Evolutionary conservation across 2,329 filamentous ascomycete genomes (phyloP), one percentile per base, ranked within the genome.

Genomic region (Fusarium avenaceum): DNA sequence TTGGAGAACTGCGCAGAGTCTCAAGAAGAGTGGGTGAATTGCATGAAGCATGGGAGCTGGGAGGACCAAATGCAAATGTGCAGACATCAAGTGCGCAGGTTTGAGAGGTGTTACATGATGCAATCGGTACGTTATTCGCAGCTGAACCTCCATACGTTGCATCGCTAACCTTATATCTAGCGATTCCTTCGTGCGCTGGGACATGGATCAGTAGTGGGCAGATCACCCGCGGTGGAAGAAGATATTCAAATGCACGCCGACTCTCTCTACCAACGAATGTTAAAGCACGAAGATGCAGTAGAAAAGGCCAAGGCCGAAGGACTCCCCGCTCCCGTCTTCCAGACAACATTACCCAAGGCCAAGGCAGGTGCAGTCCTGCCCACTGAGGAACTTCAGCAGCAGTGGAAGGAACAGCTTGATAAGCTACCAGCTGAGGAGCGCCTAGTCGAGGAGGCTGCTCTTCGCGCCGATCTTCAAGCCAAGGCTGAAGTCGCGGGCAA

Each of bases 171-270:
- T n/a, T 17, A 7, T 22, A 8, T 13, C 20, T 66, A 94, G 87
- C 91, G 95, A 78, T 94, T 99, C 72, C 82, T 99, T 28, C 94
- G 95, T 79, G 94, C 94, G 2, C 81, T 99, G 19, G 96, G 96
- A 6, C 98, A 97, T 77, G 86, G 96, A 33, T 87, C 88, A 9
- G 88, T 87, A 26, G 83, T 87, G 65, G 87, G 91, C 44, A 87
- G 89, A 22, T 82, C 90, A 10, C 81, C 85, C 1, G 85, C 89
- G 30, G 86, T 92, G 51, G 92, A 97, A 73, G 94, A 97, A 77
- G 88, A 91, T 71, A 93, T 99, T 65, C 96, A 98, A 80, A 93
- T 98, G 90, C 94, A 97, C 78, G 95, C 95, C 61, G 96, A 99
- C 81, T 88, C 88, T 67, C 85, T 99, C 40, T 99, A 94, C 79